Conservation (phyloP, 306 rosid genomes). For the Vigna unguiculata region DNA sequence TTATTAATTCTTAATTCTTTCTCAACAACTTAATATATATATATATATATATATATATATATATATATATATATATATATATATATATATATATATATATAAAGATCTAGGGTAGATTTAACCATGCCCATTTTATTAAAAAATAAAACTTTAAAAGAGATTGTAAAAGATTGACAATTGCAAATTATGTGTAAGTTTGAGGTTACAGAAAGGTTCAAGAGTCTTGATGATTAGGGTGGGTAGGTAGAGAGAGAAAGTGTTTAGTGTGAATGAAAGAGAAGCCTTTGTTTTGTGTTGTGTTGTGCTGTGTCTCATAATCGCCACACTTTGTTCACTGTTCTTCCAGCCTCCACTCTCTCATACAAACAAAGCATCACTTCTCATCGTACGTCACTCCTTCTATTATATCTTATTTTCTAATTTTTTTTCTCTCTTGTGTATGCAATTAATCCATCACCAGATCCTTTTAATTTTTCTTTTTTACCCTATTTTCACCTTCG, state of each 20-base stretch:
- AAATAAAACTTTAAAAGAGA: no score
- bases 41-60: no score
- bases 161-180: no score
- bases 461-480: neutral
- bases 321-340: neutral
- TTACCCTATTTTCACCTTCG: neutral
- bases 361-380: constrained; percentile 2
- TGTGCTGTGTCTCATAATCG: neutral
- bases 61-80: no score
- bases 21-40: no score
- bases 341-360: constrained; percentile 31
- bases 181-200: no score
- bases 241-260: neutral
- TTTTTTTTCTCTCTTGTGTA: neutral
- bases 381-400: neutral
- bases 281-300: neutral
- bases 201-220: neutral
- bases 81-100: no score
- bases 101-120: no score
- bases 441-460: constrained; percentile 36
- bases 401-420: neutral
- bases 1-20: no score
- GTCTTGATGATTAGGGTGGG: neutral
- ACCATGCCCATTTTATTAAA: no score
- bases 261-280: neutral